A percentile compares a stretch with the other conserved stretches of the same genome.
Conservation (phyloP, 2,329 filamentous ascomycete species). For the Aureobasidium sp. region DNA sequence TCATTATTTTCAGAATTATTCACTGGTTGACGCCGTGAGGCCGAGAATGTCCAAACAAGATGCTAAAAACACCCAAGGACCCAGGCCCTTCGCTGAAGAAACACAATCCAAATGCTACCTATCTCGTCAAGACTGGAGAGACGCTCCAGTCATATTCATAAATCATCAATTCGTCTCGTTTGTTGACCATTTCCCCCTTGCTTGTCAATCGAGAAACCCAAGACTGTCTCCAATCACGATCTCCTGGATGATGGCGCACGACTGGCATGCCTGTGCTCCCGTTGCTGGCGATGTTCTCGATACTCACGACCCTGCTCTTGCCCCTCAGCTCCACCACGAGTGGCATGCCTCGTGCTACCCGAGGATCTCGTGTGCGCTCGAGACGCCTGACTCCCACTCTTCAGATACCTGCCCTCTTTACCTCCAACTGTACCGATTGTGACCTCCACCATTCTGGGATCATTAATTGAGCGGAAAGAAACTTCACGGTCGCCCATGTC, state of each 20-base stretch:
- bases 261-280: not conserved
- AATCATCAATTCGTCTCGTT: not conserved
- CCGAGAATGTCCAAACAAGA: not conserved
- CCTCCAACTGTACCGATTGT: not conserved
- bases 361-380: slow-evolving; percentile 2
- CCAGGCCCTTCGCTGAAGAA: not conserved
- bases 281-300: not conserved
- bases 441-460: not conserved
- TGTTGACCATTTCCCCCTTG: not conserved
- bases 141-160: not conserved
- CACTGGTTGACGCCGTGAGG: not conserved
- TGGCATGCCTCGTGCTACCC: not conserved
- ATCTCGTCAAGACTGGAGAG: not conserved
- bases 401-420: not conserved
- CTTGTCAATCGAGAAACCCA: not conserved
- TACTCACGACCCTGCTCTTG: not conserved
- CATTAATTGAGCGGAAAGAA: not conserved
- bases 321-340: slow-evolving; percentile 1
- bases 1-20: not conserved
- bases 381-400: not conserved
- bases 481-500: slow-evolving; percentile 1
- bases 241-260: not conserved
- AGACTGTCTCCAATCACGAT: not conserved
- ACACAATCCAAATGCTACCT: not conserved
- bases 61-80: not conserved